phyloP scores from a whole-genome alignment of 2,329 filamentous ascomycete species.

The Aspergillus calidoustus region DNA sequence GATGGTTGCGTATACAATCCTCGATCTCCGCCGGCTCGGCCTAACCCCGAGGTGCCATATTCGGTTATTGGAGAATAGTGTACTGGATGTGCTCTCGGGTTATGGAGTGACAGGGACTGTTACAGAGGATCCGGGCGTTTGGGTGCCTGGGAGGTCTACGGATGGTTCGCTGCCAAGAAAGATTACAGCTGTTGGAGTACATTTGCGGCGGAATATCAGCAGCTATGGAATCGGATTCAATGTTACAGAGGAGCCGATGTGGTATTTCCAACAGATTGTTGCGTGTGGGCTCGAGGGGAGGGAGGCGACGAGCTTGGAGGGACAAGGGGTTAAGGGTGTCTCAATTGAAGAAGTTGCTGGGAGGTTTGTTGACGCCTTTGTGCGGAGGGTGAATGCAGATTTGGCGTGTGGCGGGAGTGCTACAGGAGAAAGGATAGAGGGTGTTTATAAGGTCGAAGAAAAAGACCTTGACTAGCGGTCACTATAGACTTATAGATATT shows the following conservation, averaged over 20 bases:
- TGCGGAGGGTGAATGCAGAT: constrained; percentile 42
- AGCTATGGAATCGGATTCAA: constrained; percentile 80
- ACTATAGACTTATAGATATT: background rate
- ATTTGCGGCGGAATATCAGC: constrained; percentile 80
- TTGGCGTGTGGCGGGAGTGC: constrained; percentile 36
- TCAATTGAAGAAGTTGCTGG: constrained; percentile 45
- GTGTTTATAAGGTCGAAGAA: constrained; percentile 44
- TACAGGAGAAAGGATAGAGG: constrained; percentile 43
- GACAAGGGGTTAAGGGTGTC: constrained; percentile 48
- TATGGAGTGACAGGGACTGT: constrained; percentile 67
- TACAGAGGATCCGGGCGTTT: constrained; percentile 82
- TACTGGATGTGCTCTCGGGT: constrained; percentile 66
- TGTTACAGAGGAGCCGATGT: constrained; percentile 61
- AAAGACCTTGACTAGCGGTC: constrained; percentile 29
- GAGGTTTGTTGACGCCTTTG: constrained; percentile 45
- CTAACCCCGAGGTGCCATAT: constrained; percentile 79
- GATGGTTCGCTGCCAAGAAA: constrained; percentile 56
- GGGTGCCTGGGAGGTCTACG: constrained; percentile 55
- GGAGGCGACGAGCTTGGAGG: constrained; percentile 73
- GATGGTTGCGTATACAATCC: constrained; percentile 85
- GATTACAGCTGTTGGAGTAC: constrained; percentile 91
- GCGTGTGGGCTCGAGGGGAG: constrained; percentile 85
- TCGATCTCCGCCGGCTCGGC: constrained; percentile 74
- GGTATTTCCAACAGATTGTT: constrained; percentile 74
- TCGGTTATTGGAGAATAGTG: constrained; percentile 73